Percentiles rank a stretch among this genome's conserved stretches.
Conservation (phyloP, 768 basidiomycete species). For the Daedaleopsis nitida region DNA sequence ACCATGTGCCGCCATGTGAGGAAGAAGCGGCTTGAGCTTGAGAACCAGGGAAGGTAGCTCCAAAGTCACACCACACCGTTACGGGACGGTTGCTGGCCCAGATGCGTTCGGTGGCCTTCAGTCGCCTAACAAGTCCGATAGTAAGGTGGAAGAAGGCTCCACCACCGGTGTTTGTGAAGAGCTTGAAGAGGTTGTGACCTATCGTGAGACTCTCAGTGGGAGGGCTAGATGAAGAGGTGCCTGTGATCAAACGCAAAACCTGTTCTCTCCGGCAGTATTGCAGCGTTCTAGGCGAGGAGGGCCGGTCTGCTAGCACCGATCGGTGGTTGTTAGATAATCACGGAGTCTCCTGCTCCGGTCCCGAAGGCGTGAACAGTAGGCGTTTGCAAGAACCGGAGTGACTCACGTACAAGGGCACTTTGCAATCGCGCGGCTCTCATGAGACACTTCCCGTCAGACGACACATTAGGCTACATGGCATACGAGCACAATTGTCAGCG, state of each 20-base stretch:
- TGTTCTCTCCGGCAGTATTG: not conserved
- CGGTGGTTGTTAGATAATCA: constrained; percentile 2
- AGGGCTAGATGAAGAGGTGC: not conserved
- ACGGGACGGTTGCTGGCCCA: not conserved
- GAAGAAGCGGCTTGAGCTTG: not conserved
- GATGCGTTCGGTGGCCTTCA: not conserved
- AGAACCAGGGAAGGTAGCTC: not conserved
- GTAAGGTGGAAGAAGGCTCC: not conserved
- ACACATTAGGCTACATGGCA: no score
- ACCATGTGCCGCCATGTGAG: not conserved
- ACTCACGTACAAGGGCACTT: not conserved
- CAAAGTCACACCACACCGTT: not conserved
- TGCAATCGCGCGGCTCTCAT: no score
- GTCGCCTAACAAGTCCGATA: not conserved
- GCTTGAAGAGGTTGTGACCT: not conserved
- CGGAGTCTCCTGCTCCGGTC: not conserved
- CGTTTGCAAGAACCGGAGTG: not conserved
- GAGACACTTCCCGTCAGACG: no score
- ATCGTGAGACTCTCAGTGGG: no score
- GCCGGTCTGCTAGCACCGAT: not conserved
- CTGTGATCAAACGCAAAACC: not conserved
- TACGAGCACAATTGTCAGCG: no score
- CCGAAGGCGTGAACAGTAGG: not conserved
- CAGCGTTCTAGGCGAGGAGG: not conserved
- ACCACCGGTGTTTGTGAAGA: no score